These are phyloP conservation scores for Mycogone perniciosa DNA, from an alignment of 2,329 filamentous ascomycete species.

Conservation along the genomic window DNA sequence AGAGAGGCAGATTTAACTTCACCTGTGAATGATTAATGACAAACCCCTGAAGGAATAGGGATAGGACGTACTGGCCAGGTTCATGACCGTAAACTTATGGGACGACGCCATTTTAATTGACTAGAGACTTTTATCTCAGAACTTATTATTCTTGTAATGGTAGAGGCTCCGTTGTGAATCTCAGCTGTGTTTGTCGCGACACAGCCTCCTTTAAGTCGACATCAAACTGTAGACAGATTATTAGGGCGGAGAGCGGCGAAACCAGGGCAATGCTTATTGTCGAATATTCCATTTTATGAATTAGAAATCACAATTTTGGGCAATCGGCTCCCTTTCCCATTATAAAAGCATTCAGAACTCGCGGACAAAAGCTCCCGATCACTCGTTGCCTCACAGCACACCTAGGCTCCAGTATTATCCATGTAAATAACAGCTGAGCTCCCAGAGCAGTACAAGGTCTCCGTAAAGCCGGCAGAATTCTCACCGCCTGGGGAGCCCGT, in stretches of 20 bases:
- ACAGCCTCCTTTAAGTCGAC: too few relatives aligned
- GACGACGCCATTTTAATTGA: constrained; percentile 25
- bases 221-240: too few relatives aligned
- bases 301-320: neutral
- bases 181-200: too few relatives aligned
- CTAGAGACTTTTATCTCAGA: neutral
- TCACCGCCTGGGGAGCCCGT: constrained; percentile 27
- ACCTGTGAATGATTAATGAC: constrained; percentile 18
- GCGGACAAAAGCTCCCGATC: neutral
- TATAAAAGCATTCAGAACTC: neutral
- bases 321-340: neutral
- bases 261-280: neutral
- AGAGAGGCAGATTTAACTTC: constrained; percentile 29
- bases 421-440: neutral
- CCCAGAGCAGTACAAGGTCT: constrained; percentile 1
- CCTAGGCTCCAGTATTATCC: neutral
- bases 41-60: neutral
- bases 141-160: neutral
- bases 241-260: too few relatives aligned
- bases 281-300: constrained; percentile 7
- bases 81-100: constrained; percentile 29
- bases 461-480: constrained; percentile 26
- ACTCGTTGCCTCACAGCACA: too few relatives aligned
- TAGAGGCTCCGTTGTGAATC: neutral
- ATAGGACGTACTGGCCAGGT: constrained; percentile 25